Conservation (phyloP, 352 stramenopile genomes). For the Phytophthora pseudosyringae region DNA sequence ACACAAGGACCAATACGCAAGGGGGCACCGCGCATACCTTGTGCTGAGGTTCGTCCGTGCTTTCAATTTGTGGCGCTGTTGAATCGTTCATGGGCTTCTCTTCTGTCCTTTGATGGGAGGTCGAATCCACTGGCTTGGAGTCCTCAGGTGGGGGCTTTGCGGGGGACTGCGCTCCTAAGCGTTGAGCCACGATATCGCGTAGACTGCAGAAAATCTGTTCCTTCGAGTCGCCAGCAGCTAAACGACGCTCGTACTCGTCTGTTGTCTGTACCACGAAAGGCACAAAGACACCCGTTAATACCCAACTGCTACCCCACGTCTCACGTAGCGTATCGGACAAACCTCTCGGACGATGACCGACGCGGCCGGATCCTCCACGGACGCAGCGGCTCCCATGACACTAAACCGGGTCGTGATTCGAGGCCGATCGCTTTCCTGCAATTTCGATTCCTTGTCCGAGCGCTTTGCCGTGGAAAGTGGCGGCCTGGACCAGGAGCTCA, state of each 20-base stretch:
- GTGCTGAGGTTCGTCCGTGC: neutral
- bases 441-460: slow-evolving; percentile 5
- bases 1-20: neutral
- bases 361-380: slow-evolving; percentile 17
- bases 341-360: slow-evolving; percentile 33
- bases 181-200: slow-evolving; percentile 37
- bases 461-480: slow-evolving; percentile 21
- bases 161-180: slow-evolving; percentile 2
- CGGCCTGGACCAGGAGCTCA: neutral
- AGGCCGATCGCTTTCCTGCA: neutral
- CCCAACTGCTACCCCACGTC: neutral
- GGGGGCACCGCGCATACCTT: neutral
- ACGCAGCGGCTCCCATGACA: slow-evolving; percentile 35
- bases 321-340: neutral
- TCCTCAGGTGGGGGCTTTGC: neutral
- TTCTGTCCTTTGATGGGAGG: neutral
- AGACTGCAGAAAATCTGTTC: slow-evolving; percentile 52
- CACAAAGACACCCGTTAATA: neutral
- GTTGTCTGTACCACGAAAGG: slow-evolving; percentile 25
- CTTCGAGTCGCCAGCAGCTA: slow-evolving; percentile 43
- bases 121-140: neutral
- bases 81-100: slow-evolving; percentile 2
- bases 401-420: neutral
- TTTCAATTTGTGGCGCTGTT: slow-evolving; percentile 6
- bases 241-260: slow-evolving; percentile 47